Conservation (phyloP, 441 rosid genomes). For the Pelargonium exstipulatum region DNA sequence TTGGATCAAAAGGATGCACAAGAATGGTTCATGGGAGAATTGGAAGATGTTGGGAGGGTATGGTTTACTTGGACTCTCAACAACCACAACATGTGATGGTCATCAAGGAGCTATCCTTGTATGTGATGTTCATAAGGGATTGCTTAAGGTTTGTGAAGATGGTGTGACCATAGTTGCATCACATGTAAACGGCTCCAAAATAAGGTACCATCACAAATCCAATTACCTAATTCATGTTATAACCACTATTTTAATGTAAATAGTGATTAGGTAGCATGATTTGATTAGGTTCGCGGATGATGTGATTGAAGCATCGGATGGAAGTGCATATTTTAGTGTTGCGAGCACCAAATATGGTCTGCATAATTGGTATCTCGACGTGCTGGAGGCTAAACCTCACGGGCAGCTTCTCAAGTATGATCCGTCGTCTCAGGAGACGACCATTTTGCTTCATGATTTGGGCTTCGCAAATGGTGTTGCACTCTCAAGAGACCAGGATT, state of each 20-base stretch:
- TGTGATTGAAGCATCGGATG: conserved; percentile 39
- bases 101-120: conserved; percentile 34
- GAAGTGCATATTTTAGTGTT: conserved; percentile 40
- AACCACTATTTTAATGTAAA: background rate
- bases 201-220: conserved; percentile 27
- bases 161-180: conserved; percentile 33
- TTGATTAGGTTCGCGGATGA: conserved; percentile 35
- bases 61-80: conserved; percentile 39
- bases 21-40: conserved; percentile 37
- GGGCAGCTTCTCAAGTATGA: conserved; percentile 46
- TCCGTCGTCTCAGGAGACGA: conserved; percentile 29
- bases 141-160: conserved; percentile 40
- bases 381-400: conserved; percentile 43
- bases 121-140: conserved; percentile 44
- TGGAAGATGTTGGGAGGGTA: conserved; percentile 33
- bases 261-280: background rate
- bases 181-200: conserved; percentile 34
- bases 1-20: conserved; percentile 44
- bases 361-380: conserved; percentile 33
- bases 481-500: conserved; percentile 37
- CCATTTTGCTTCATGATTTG: conserved; percentile 30
- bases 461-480: conserved; percentile 45
- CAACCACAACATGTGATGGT: conserved; percentile 7
- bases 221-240: background rate
- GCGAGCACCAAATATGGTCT: conserved; percentile 41